A percentile compares a stretch with the other conserved stretches of the same genome.
Conservation (phyloP, 139 green algal species). For the Chlorella sp. region DNA sequence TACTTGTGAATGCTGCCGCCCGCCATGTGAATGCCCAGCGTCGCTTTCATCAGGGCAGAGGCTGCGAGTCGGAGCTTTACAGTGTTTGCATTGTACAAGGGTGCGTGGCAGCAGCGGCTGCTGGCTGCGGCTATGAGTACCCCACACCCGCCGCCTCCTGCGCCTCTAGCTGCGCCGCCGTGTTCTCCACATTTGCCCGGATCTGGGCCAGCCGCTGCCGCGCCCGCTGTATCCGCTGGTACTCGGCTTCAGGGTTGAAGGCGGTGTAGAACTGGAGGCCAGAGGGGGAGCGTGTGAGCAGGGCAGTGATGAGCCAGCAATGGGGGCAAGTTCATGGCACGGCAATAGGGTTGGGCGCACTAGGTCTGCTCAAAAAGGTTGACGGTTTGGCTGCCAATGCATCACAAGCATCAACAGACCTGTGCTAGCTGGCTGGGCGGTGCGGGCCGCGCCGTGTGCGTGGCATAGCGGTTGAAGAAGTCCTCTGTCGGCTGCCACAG, state of each 20-base stretch:
- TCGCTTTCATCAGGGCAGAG: no score
- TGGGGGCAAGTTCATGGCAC: no score
- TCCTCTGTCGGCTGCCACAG: slow-evolving; percentile 84
- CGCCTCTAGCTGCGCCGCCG: slow-evolving; percentile 46
- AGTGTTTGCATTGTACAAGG: neutral
- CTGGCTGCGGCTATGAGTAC: neutral
- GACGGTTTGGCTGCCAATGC: no score
- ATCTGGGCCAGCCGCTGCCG: slow-evolving; percentile 60
- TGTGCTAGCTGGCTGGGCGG: slow-evolving; percentile 41
- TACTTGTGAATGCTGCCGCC: no score
- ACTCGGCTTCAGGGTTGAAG: slow-evolving; percentile 40
- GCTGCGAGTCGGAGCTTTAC: no score
- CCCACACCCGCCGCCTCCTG: slow-evolving; percentile 12
- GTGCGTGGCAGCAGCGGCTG: neutral
- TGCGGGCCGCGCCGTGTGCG: slow-evolving; percentile 13
- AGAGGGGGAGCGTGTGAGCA: no score
- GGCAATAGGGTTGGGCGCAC: no score
- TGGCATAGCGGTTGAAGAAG: slow-evolving; percentile 75
- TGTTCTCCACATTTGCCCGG: slow-evolving; percentile 52
- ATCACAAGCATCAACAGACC: no score
- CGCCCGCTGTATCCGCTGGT: slow-evolving; percentile 49
- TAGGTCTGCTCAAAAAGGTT: no score
- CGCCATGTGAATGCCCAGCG: no score
- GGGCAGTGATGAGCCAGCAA: no score
- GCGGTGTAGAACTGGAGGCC: slow-evolving; percentile 29